Evolutionary conservation across 495 filamentous ascomycete genomes (phyloP).

Genomic region (Cercophora scortea): DNA sequence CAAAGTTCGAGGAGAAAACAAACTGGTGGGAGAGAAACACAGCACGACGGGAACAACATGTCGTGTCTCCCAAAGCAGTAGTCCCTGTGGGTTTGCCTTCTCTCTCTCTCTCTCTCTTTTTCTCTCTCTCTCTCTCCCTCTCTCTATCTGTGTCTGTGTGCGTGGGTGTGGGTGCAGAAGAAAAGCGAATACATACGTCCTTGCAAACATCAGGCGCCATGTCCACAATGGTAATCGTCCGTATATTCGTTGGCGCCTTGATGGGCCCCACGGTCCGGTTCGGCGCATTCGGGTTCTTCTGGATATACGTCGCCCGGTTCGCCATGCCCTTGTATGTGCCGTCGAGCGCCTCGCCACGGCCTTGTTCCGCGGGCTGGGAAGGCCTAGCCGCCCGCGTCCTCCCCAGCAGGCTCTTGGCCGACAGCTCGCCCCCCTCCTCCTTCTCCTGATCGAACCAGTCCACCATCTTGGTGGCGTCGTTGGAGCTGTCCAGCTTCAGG

Average conservation of each 20-base stretch:
- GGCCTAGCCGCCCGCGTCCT: constrained; percentile 41
- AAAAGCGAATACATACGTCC: constrained; percentile 36
- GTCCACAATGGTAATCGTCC: constrained; percentile 84
- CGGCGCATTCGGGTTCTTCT: constrained; percentile 75
- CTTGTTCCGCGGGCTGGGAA: neutral
- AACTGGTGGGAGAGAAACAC: no score
- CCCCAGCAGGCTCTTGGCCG: constrained; percentile 55
- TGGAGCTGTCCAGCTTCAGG: constrained; percentile 56
- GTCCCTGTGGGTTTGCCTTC: no score
- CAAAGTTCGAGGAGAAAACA: no score
- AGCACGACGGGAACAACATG: no score
- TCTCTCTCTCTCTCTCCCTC: no score
- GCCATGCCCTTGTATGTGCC: constrained; percentile 73
- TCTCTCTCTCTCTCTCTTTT: no score
- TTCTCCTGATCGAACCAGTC: constrained; percentile 79
- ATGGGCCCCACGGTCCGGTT: constrained; percentile 69
- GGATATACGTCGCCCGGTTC: constrained; percentile 65
- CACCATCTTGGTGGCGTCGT: constrained; percentile 88
- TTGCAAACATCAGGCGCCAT: constrained; percentile 94
- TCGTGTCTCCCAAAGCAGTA: no score
- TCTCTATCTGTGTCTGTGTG: no score
- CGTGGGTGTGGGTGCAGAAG: neutral
- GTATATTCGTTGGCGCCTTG: constrained; percentile 82
- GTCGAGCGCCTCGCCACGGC: constrained; percentile 24
- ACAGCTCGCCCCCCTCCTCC: constrained; percentile 47